These are phyloP conservation scores for Rubia balearica DNA, from an alignment of 305 asterid genomes.

Conservation along the genomic window DNA sequence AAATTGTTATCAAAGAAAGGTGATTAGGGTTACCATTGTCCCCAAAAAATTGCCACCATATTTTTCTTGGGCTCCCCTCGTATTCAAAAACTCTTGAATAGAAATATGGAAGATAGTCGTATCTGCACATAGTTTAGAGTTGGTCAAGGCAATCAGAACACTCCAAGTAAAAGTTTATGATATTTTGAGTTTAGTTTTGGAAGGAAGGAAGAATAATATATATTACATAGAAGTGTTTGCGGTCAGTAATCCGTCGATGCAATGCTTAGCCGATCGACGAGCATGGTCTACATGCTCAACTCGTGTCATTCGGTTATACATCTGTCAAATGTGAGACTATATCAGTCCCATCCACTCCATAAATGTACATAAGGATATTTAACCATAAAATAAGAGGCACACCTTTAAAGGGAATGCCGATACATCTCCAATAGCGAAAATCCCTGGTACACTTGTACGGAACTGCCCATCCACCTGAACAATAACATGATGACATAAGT, in stretches of 20 bases:
- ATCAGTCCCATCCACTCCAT: conserved; percentile 16
- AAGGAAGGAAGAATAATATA: conserved; percentile 17
- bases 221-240: conserved; percentile 69
- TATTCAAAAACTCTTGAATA: conserved; percentile 92
- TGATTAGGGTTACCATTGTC: conserved; percentile 55
- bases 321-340: conserved; percentile 34
- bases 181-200: conserved; percentile 1
- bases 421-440: conserved; percentile 91
- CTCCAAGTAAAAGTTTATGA: conserved; percentile 7
- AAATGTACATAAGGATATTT: conserved; percentile 4
- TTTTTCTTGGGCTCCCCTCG: conserved; percentile 93
- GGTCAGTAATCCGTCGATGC: conserved; percentile 67
- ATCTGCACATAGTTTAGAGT: conserved; percentile 34
- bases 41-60: conserved; percentile 97
- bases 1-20: not conserved
- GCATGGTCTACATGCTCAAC: conserved; percentile 99
- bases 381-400: conserved; percentile 14
- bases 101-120: conserved; percentile 88
- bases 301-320: conserved; percentile 71
- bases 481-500: conserved; percentile 17
- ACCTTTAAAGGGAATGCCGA: conserved; percentile 98
- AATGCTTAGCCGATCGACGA: conserved; percentile 88
- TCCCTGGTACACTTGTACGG: conserved; percentile 74
- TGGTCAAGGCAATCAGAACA: not conserved
- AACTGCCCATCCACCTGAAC: conserved; percentile 88